Conservation (phyloP, 192 early-diverging fungal genomes). For the Podila epigama region DNA sequence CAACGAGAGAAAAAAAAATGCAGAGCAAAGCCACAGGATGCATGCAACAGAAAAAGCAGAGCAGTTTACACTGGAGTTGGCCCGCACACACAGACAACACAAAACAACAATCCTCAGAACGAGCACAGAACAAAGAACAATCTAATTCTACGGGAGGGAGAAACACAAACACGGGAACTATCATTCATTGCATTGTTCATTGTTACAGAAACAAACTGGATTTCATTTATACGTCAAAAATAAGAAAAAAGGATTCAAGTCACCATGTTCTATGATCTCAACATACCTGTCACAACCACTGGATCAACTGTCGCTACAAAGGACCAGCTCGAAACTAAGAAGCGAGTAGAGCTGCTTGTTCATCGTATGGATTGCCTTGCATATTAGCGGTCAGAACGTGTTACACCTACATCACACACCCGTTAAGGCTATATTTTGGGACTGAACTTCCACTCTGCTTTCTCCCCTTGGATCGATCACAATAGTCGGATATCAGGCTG, state of each 20-base stretch:
- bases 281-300: constrained; percentile 50
- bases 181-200: too few relatives aligned
- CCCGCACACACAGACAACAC: too few relatives aligned
- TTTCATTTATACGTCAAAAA: background rate
- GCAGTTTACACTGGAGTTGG: background rate
- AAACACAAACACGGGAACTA: too few relatives aligned
- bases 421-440: too few relatives aligned
- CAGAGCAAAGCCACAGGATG: background rate
- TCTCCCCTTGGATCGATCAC: background rate
- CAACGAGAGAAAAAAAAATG: background rate
- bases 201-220: too few relatives aligned
- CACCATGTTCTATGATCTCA: constrained; percentile 67
- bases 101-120: too few relatives aligned
- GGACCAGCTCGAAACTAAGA: constrained; percentile 52
- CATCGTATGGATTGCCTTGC: constrained; percentile 49
- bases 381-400: too few relatives aligned
- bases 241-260: background rate
- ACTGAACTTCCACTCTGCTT: background rate
- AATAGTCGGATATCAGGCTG: constrained; percentile 66
- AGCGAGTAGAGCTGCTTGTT: constrained; percentile 52
- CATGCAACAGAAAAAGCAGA: background rate
- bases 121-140: too few relatives aligned
- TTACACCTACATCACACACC: too few relatives aligned
- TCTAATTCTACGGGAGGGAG: too few relatives aligned
- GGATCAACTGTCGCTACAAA: constrained; percentile 22